A percentile compares a stretch with the other conserved stretches of the same genome.
phyloP scores from a whole-genome alignment of 1,139 yeast species.

The Blastobotrys apis region DNA sequence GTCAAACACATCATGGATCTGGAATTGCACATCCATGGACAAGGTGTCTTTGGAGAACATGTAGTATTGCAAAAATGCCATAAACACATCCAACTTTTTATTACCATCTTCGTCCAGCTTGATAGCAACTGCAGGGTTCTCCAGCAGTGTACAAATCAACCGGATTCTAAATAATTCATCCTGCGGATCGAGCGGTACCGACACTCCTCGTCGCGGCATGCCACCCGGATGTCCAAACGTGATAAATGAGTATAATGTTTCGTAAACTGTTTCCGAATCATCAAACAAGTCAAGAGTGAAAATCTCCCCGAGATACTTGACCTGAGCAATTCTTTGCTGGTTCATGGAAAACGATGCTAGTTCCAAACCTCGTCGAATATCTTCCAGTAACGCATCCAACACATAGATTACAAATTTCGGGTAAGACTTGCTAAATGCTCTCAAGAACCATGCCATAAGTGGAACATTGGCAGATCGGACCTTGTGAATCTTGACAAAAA shows the following conservation, averaged over 20 bases:
- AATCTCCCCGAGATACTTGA: constrained; percentile 57
- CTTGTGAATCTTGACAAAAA: constrained; percentile 60
- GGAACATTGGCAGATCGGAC: constrained; percentile 55
- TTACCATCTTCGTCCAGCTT: constrained; percentile 14
- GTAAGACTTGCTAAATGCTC: constrained; percentile 37
- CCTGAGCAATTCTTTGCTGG: constrained; percentile 59
- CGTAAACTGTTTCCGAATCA: constrained; percentile 41
- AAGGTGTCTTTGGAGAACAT: constrained; percentile 60
- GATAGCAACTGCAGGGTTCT: constrained; percentile 26
- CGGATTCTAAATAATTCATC: constrained; percentile 71
- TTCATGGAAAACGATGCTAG: constrained; percentile 55
- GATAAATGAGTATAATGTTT: constrained; percentile 55
- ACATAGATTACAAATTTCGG: constrained; percentile 43
- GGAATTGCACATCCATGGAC: constrained; percentile 62
- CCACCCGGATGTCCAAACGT: constrained; percentile 69
- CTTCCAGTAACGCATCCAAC: constrained; percentile 65
- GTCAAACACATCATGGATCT: constrained; percentile 43
- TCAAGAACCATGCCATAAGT: constrained; percentile 48
- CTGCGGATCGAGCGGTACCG: constrained; percentile 52
- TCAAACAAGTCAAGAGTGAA: constrained; percentile 39
- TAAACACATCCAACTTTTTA: constrained; percentile 40
- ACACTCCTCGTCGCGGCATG: constrained; percentile 49
- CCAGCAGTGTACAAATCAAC: constrained; percentile 44
- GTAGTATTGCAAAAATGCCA: constrained; percentile 71
- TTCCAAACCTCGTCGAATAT: constrained; percentile 63